Evolutionary conservation across 176 grass and related monocot genomes (phyloP).

Genomic region (Chrysopogon serrulatus): DNA sequence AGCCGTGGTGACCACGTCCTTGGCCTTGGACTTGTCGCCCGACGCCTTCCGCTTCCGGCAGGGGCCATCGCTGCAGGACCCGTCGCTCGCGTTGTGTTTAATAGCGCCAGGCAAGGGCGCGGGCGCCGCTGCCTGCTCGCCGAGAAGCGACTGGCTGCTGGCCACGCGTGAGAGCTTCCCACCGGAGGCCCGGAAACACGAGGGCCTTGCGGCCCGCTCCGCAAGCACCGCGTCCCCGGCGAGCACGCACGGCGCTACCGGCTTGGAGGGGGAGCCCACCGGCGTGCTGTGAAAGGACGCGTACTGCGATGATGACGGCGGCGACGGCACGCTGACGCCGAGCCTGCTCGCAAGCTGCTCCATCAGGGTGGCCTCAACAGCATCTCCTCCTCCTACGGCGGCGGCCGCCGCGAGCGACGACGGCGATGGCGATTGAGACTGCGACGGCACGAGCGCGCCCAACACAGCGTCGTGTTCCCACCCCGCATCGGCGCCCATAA

Average conservation of each 20-base stretch:
- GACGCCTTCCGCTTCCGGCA: conserved; percentile 51
- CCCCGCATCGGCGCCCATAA: neutral
- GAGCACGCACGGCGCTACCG: neutral
- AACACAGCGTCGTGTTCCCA: conserved; percentile 20
- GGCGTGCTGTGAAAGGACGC: conserved; percentile 56
- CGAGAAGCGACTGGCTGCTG: conserved; percentile 53
- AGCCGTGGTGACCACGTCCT: conserved; percentile 2
- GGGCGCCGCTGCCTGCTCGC: neutral
- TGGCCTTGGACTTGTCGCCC: conserved; percentile 36
- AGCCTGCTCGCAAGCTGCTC: conserved; percentile 52
- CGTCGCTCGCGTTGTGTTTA: neutral
- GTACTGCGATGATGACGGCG: conserved; percentile 16
- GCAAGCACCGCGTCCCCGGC: conserved; percentile 1
- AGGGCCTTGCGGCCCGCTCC: neutral
- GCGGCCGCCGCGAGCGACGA: neutral
- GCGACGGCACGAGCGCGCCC: conserved; percentile 55
- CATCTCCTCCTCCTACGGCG: neutral
- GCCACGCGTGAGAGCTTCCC: conserved; percentile 36
- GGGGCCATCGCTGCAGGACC: conserved; percentile 12
- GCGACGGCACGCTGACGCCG: conserved; percentile 16
- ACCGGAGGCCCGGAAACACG: conserved; percentile 4
- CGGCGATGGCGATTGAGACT: conserved; percentile 22
- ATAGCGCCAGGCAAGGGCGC: neutral
- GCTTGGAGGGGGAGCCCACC: conserved; percentile 42
- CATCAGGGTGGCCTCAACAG: conserved; percentile 18